Evolutionary conservation across 805 yeast genomes (phyloP).

Genomic region (Candida koratica): DNA sequence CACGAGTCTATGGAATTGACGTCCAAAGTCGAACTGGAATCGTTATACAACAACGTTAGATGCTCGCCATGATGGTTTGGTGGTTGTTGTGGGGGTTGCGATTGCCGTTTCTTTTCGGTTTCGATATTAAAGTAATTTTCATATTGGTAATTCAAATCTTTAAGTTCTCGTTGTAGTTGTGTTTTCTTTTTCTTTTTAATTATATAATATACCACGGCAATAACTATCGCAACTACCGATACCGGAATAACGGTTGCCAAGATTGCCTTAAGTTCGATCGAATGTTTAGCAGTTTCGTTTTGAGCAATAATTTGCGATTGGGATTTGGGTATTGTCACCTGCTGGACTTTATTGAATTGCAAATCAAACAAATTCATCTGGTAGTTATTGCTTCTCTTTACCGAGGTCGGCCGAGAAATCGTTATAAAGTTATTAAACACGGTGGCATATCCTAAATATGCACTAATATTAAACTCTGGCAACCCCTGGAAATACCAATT

Average conservation of each 20-base stretch:
- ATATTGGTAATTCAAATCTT: conserved; percentile 27
- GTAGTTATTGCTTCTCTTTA: conserved; percentile 10
- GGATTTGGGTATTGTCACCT: conserved; percentile 10
- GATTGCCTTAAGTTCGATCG: conserved; percentile 25
- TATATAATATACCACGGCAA: conserved; percentile 17
- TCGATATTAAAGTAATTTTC: conserved; percentile 23
- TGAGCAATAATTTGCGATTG: conserved; percentile 5
- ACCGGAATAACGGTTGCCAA: conserved; percentile 39
- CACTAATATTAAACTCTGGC: conserved; percentile 8
- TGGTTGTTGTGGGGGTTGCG: conserved; percentile 1
- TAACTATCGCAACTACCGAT: conserved; percentile 18
- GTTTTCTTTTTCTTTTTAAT: conserved; percentile 20
- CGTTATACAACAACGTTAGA: conserved; percentile 18
- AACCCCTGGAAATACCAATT: conserved; percentile 13
- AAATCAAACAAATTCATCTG: conserved; percentile 11
- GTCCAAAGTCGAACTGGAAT: conserved; percentile 38
- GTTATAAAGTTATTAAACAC: conserved; percentile 14
- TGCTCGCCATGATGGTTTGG: background rate
- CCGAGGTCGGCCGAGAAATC: conserved; percentile 1
- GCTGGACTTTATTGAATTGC: conserved; percentile 7
- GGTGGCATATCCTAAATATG: conserved; percentile 13
- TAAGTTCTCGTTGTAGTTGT: conserved; percentile 18
- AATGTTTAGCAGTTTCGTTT: conserved; percentile 4
- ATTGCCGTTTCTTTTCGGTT: conserved; percentile 17
- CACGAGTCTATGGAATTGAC: conserved; percentile 50